A percentile compares a stretch with the other conserved stretches of the same genome.
These are phyloP conservation scores for Lactarius sp. DNA, from an alignment of 768 basidiomycete genomes.

Conservation along the genomic window DNA sequence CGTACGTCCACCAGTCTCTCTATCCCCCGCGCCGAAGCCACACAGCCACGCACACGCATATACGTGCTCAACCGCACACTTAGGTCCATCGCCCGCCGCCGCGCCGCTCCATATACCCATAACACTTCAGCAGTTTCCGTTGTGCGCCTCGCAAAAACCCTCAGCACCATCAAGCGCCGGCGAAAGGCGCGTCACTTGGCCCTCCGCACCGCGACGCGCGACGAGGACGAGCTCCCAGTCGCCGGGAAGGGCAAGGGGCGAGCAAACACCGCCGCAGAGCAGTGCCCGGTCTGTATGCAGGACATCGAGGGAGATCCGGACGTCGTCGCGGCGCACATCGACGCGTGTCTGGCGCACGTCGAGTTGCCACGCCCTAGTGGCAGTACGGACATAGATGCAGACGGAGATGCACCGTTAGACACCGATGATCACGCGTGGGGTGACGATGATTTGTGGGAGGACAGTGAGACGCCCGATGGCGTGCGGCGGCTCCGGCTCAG, in stretches of 20 bases:
- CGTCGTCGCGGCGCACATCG: constrained; percentile 75
- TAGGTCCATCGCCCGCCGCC: constrained; percentile 33
- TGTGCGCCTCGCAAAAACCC: constrained; percentile 43
- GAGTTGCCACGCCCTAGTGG: constrained; percentile 16
- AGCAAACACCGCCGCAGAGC: constrained; percentile 27
- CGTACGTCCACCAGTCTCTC: constrained; percentile 37
- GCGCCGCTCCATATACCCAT: constrained; percentile 40
- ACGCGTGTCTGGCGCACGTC: constrained; percentile 66
- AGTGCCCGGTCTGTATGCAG: constrained; percentile 68
- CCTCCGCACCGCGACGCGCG: constrained; percentile 61
- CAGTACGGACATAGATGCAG: constrained; percentile 33
- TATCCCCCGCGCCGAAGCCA: background rate
- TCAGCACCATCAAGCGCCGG: constrained; percentile 60
- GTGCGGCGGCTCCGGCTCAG: constrained; percentile 10
- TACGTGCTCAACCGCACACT: constrained; percentile 33
- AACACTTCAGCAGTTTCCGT: constrained; percentile 28
- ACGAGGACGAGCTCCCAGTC: constrained; percentile 40
- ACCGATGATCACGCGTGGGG: constrained; percentile 30
- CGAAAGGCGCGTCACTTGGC: constrained; percentile 62
- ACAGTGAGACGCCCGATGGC: constrained; percentile 33
- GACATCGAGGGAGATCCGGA: constrained; percentile 62
- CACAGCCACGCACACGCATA: background rate
- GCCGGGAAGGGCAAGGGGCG: constrained; percentile 26
- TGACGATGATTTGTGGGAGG: constrained; percentile 37
- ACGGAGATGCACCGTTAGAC: constrained; percentile 26